Evolutionary conservation across 345 rosid species (phyloP).

Genomic region (Lepidium sativum): DNA sequence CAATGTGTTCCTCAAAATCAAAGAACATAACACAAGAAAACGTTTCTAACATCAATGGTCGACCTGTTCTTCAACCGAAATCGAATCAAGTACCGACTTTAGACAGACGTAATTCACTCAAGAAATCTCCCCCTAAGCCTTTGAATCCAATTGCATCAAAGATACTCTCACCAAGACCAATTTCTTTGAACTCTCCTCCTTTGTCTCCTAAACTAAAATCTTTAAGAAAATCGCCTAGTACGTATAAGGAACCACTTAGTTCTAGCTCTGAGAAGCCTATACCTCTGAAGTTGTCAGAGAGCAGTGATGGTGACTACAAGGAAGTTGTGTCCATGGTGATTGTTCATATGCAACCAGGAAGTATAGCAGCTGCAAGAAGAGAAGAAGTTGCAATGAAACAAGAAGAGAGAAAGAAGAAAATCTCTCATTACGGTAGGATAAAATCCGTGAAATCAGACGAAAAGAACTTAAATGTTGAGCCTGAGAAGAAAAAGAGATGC

Average conservation of each 20-base stretch:
- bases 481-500: slow-evolving; percentile 50
- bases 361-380: slow-evolving; percentile 68
- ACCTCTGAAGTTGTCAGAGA: slow-evolving; percentile 15
- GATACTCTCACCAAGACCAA: slow-evolving; percentile 2
- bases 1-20: slow-evolving; percentile 53
- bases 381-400: slow-evolving; percentile 57
- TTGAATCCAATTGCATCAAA: slow-evolving; percentile 17
- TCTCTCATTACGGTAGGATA: slow-evolving; percentile 62
- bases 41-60: slow-evolving; percentile 40
- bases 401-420: slow-evolving; percentile 46
- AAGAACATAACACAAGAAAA: slow-evolving; percentile 24
- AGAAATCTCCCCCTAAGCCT: slow-evolving; percentile 34
- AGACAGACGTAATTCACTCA: slow-evolving; percentile 36
- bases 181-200: slow-evolving; percentile 43
- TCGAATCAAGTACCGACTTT: slow-evolving; percentile 48
- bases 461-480: slow-evolving; percentile 21
- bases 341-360: slow-evolving; percentile 46
- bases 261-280: slow-evolving; percentile 29
- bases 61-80: slow-evolving; percentile 60
- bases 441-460: slow-evolving; percentile 33
- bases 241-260: slow-evolving; percentile 17
- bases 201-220: slow-evolving; percentile 45
- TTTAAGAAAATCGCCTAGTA: slow-evolving; percentile 24
- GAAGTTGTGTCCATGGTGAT: slow-evolving; percentile 8
- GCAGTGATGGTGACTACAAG: slow-evolving; percentile 5